phyloP scores from a whole-genome alignment of 495 filamentous ascomycete genomes.

The Mytilinidion resinicola region DNA sequence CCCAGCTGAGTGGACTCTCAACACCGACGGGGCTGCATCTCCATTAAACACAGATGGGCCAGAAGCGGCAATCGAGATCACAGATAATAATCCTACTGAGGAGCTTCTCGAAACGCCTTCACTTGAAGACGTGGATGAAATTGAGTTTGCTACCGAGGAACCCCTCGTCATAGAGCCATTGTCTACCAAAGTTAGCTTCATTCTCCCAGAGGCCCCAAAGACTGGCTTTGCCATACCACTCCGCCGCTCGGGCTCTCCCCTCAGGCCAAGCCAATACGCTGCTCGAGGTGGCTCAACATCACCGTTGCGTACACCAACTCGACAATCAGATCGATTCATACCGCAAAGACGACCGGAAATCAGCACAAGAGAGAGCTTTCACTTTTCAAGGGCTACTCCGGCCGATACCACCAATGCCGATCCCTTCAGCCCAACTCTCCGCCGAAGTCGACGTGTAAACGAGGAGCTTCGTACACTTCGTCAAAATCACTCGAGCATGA shows the following conservation, averaged over 20 bases:
- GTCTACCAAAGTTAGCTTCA: no score
- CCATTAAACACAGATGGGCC: no score
- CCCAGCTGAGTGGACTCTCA: no score
- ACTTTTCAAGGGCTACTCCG: constrained; percentile 57
- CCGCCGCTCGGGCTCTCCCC: constrained; percentile 16
- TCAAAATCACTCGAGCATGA: constrained; percentile 22
- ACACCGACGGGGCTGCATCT: no score
- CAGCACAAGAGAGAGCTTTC: constrained; percentile 50
- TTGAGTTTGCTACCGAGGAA: no score
- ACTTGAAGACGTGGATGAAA: no score
- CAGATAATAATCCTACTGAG: no score
- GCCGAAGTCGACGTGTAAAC: constrained; percentile 21
- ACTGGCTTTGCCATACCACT: background rate
- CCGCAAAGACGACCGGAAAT: constrained; percentile 46
- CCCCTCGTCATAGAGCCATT: no score
- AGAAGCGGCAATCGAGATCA: no score
- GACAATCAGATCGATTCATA: constrained; percentile 63
- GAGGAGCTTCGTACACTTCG: constrained; percentile 23
- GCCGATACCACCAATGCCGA: constrained; percentile 53
- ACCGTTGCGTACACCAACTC: constrained; percentile 3
- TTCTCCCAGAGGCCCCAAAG: background rate
- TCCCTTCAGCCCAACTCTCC: constrained; percentile 54
- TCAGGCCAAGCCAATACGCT: constrained; percentile 22
- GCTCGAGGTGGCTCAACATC: constrained; percentile 17
- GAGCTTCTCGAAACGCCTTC: no score